Evolutionary conservation across 1,139 yeast genomes (phyloP), one percentile per base, ranked within the genome.

Genomic region (Hemisphaericaspora xylofermentans): DNA sequence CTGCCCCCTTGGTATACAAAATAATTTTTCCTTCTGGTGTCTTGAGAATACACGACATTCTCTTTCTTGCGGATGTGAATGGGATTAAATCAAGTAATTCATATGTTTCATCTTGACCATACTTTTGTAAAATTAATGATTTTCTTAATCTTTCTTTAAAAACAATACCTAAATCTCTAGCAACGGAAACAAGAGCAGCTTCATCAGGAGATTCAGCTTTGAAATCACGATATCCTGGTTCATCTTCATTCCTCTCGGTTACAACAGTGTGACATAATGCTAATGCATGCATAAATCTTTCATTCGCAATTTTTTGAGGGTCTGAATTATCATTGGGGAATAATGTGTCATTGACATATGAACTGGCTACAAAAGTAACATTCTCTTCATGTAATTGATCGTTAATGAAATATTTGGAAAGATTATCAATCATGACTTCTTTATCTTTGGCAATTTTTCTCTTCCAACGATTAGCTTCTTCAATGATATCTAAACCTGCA

Each of bases 191-290:
- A 45, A 93, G 76, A 0, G 98, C 98, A 31, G 96, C 94, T 64
- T 93, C 98, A 67, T 93, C 98, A 1, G 98, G 98, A n/a, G 96
- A 86, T 63, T 93, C 98, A 0, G 98, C 98, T 58, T 89, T 88
- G 58, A 88, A 79, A 36, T 66, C 71, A 40, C 69, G 56, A 39
- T 84, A 63, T 35, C 68, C 71, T 0, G 79, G 81, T 19, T 87
- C 85, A 36, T 71, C 68, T 10, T 71, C 71, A 44, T 77, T 78
- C 31, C 73, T 71, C 43, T 76, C 98, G 10, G 95, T 85, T 39
- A 93, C 76, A 8, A 89, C 98, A 27, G 96, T 85, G 60, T 93
- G 97, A 62, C 98, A 93, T 30, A 93, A 68, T 0, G 97, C 93
- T 44, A 93, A 72, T 0, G 94, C 89, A 38, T 86, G 65, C 95